These are phyloP conservation scores for Aspergillus sp. DNA, from an alignment of 2,329 filamentous ascomycete species.

Conservation along the genomic window DNA sequence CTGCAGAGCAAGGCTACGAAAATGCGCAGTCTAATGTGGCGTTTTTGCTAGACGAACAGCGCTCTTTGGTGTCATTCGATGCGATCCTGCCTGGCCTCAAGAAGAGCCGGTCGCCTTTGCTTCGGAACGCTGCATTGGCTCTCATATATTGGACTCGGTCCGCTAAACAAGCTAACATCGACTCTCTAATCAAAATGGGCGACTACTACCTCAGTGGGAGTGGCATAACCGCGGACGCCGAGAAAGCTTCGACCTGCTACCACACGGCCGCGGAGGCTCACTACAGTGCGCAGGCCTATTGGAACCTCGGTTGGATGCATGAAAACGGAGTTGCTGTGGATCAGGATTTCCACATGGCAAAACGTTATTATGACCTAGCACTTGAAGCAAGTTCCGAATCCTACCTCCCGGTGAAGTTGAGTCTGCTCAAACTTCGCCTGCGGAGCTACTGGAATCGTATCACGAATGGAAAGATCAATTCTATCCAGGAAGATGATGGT, in stretches of 20 bases:
- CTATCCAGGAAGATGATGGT: slow-evolving; percentile 87
- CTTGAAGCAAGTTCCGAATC: slow-evolving; percentile 89
- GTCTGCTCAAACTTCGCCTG: slow-evolving; percentile 77
- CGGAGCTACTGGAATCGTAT: slow-evolving; percentile 94
- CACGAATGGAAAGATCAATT: slow-evolving; percentile 86
- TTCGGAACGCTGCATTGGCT: slow-evolving; percentile 65
- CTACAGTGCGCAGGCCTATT: slow-evolving; percentile 90
- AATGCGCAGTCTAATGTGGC: slow-evolving; percentile 87
- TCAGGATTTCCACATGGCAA: slow-evolving; percentile 96
- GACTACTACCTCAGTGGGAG: slow-evolving; percentile 91
- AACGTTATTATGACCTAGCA: slow-evolving; percentile 91
- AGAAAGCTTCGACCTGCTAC: slow-evolving; percentile 92
- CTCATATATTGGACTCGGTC: slow-evolving; percentile 95
- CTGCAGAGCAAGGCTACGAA: slow-evolving; percentile 90
- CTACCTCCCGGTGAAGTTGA: slow-evolving; percentile 87
- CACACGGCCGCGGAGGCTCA: slow-evolving; percentile 87
- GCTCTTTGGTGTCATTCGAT: slow-evolving; percentile 60
- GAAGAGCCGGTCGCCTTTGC: slow-evolving; percentile 44
- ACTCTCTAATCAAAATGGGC: slow-evolving; percentile 95
- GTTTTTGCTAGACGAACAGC: slow-evolving; percentile 75
- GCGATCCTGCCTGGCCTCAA: slow-evolving; percentile 50
- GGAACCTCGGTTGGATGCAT: slow-evolving; percentile 99
- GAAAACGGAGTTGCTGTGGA: slow-evolving; percentile 91
- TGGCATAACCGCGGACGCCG: slow-evolving; percentile 68
- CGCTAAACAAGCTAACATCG: slow-evolving; percentile 87